Evolutionary conservation across 2,329 filamentous ascomycete species (phyloP), one percentile per base, ranked within the genome.

Genomic region (Cytospora leucostoma): DNA sequence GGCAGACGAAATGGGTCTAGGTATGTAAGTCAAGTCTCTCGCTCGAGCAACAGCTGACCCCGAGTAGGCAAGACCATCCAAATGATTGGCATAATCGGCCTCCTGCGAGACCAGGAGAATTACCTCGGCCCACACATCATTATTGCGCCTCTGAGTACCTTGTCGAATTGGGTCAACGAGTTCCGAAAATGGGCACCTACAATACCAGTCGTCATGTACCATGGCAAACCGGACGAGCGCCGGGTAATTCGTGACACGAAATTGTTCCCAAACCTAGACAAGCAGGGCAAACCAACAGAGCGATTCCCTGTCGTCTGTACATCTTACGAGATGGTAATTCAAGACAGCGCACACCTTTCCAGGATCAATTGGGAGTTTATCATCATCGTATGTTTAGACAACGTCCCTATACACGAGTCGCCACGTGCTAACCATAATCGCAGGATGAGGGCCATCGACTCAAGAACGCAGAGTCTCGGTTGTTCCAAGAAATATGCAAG

Each of bases 351-450:
- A 59, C 88, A 88, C 40, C 78, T 99, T 6, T 87, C 88, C 0
- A 89, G 90, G 63, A 94, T 96, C 62, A 89, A 93, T 40, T 99
- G 95, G 95, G 92, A 96, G 60, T 97, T 97, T 70, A 97, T 99
- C 71, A 95, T 99, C 68, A 96, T 99, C 66, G 89, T 90, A 76
- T 73, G 84, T 75, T 8, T n/a, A 47, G 12, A 19, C n/a, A n/a
- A 19, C 6, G 3, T 12, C 7, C 38, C 33, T 37, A 15, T 32
- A n/a, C 2, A 19, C 15, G 3, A 4, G 40, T 8, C 32, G 4
- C 1, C 2, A 7, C 2, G 10, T 52, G 73, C 72, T 70, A 35
- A 72, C 35, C 7, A 27, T 47, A 7, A 6, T 10, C 13, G 11
- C 40, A 91, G 88, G 94, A 99, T 69, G 95, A 99, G 77, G 95